These are phyloP conservation scores for Russula dissimulans DNA, from an alignment of 768 basidiomycete species.

Conservation along the genomic window DNA sequence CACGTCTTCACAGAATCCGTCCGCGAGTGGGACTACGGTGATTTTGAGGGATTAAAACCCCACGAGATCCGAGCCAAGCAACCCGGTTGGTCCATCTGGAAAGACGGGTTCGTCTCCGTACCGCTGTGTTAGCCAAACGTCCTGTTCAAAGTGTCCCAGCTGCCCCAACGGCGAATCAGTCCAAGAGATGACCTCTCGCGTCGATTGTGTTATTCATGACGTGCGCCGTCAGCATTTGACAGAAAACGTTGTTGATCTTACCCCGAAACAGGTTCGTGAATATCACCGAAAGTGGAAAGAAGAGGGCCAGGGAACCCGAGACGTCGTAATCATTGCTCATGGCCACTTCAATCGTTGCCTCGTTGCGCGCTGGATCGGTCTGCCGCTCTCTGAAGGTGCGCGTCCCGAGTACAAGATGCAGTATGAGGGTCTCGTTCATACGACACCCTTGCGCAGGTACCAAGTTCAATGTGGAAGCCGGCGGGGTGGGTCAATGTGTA, in stretches of 20 bases:
- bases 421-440: slow-evolving; percentile 3
- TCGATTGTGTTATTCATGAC: slow-evolving; percentile 67
- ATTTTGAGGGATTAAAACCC: slow-evolving; percentile 77
- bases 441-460: not conserved
- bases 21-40: slow-evolving; percentile 86
- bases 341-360: slow-evolving; percentile 73
- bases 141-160: slow-evolving; percentile 29
- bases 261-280: slow-evolving; percentile 53
- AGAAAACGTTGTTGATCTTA: not conserved
- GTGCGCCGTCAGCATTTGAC: slow-evolving; percentile 29
- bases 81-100: slow-evolving; percentile 75
- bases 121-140: not conserved
- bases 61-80: slow-evolving; percentile 62
- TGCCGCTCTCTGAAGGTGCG: slow-evolving; percentile 52
- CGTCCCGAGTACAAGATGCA: not conserved
- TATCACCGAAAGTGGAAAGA: slow-evolving; percentile 65
- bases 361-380: slow-evolving; percentile 74
- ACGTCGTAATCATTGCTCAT: slow-evolving; percentile 86
- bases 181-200: slow-evolving; percentile 67
- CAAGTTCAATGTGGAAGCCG: slow-evolving; percentile 17
- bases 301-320: slow-evolving; percentile 54
- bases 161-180: slow-evolving; percentile 86
- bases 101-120: slow-evolving; percentile 49
- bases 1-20: slow-evolving; percentile 57
- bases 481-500: slow-evolving; percentile 10